phyloP scores from a whole-genome alignment of 2,329 filamentous ascomycete species.

The Penicillium sp. region DNA sequence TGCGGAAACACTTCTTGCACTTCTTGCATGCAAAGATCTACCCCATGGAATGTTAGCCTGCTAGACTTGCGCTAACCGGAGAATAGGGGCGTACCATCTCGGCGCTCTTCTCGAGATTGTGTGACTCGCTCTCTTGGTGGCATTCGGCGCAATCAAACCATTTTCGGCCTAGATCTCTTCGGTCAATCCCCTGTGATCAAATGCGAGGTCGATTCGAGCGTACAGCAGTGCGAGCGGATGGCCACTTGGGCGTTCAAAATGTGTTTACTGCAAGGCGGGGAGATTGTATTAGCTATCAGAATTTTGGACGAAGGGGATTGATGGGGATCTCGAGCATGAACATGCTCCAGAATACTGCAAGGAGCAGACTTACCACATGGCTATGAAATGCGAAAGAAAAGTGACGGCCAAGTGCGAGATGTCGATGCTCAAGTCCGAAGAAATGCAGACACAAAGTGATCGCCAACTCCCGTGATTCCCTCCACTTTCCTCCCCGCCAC shows the following conservation, averaged over 20 bases:
- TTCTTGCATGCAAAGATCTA: slow-evolving; percentile 89
- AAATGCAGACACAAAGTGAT: slow-evolving; percentile 24
- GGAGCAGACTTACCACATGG: slow-evolving; percentile 30
- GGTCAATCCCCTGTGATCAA: slow-evolving; percentile 6
- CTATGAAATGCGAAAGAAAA: background rate
- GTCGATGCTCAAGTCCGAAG: slow-evolving; percentile 1
- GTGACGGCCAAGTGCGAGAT: slow-evolving; percentile 1
- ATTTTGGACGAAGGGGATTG: background rate
- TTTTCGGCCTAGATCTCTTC: slow-evolving; percentile 66
- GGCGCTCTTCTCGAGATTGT: slow-evolving; percentile 70
- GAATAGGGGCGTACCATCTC: slow-evolving; percentile 65
- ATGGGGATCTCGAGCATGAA: background rate
- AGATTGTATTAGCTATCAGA: slow-evolving; percentile 14
- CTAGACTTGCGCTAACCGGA: background rate
- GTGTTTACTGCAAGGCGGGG: slow-evolving; percentile 71
- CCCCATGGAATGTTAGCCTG: slow-evolving; percentile 33
- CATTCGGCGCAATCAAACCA: slow-evolving; percentile 99
- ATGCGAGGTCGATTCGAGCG: slow-evolving; percentile 29
- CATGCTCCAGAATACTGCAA: background rate
- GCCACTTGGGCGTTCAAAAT: slow-evolving; percentile 96
- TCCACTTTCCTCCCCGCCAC: slow-evolving; percentile 29
- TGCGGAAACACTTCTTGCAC: slow-evolving; percentile 97
- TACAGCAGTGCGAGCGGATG: slow-evolving; percentile 95
- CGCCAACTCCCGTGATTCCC: slow-evolving; percentile 28
- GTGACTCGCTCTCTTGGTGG: slow-evolving; percentile 76